A percentile compares a stretch with the other conserved stretches of the same genome.
Evolutionary conservation across 352 stramenopile species (phyloP).

Genomic region (Globisporangium iwayamae): DNA sequence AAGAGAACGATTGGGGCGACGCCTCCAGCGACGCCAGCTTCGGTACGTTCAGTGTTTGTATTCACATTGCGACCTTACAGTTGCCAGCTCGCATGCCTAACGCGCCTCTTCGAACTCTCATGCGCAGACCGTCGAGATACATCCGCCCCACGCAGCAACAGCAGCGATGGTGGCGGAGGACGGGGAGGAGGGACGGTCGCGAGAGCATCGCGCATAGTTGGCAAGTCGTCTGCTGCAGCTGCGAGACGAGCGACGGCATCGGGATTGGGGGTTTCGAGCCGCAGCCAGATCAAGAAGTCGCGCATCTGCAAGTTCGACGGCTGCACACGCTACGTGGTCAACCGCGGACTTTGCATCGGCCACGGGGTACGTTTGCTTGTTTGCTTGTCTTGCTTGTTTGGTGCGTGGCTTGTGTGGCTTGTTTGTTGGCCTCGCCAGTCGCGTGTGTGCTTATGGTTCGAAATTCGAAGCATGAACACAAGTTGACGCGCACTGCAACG

Average conservation of each 20-base stretch:
- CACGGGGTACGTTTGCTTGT: slow-evolving; percentile 39
- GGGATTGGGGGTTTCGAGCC: not conserved
- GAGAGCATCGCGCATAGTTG: not conserved
- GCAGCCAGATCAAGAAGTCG: slow-evolving; percentile 47
- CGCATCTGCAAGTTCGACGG: slow-evolving; percentile 74
- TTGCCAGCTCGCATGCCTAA: not conserved
- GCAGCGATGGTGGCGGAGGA: not conserved
- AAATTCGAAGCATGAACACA: not conserved
- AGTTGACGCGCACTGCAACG: not conserved
- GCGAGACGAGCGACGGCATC: not conserved
- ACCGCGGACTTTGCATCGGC: slow-evolving; percentile 70
- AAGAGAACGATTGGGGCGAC: slow-evolving; percentile 14
- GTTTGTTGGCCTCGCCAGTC: not conserved
- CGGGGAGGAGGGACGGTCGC: not conserved
- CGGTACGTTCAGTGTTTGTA: slow-evolving; percentile 5
- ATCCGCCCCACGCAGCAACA: not conserved
- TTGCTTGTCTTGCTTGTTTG: not conserved
- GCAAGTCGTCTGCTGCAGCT: slow-evolving; percentile 7
- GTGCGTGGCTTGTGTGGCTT: too few relatives aligned
- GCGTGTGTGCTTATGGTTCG: not conserved
- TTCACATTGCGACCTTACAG: not conserved
- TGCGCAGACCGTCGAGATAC: not conserved
- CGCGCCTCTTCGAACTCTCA: not conserved
- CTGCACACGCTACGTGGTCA: slow-evolving; percentile 74
- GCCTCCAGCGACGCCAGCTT: slow-evolving; percentile 29